Percentiles rank a stretch among this genome's conserved stretches.
phyloP scores from a whole-genome alignment of 345 rosid species.

The Xanthoceras sorbifolium region DNA sequence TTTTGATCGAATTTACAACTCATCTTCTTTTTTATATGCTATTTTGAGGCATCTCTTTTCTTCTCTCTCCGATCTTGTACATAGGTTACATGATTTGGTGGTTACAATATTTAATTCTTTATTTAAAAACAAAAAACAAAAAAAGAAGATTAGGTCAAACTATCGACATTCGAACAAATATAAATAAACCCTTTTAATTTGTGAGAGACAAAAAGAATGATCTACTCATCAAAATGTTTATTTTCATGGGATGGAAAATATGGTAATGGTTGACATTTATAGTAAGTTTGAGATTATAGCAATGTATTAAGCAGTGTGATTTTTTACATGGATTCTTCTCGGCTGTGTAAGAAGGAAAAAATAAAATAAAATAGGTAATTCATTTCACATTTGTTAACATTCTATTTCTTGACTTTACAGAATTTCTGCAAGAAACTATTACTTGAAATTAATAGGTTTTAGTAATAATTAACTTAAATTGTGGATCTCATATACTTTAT shows the following conservation, averaged over 20 bases:
- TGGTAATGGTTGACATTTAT: too few species aligned
- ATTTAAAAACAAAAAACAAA: too few species aligned
- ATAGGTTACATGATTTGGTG: not conserved
- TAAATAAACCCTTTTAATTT: not conserved
- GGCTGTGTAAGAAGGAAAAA: not conserved
- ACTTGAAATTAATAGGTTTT: too few species aligned
- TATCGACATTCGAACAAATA: not conserved
- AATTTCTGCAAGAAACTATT: too few species aligned
- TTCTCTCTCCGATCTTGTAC: not conserved
- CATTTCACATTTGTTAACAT: too few species aligned
- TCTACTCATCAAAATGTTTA: not conserved
- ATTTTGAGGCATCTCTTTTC: not conserved
- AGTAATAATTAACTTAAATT: too few species aligned
- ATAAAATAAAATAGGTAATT: too few species aligned
- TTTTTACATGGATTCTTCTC: not conserved
- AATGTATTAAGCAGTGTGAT: too few species aligned
- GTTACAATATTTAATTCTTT: not conserved
- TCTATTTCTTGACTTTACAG: too few species aligned
- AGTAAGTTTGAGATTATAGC: too few species aligned
- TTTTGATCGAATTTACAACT: not conserved
- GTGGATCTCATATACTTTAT: too few species aligned
- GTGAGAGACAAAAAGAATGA: not conserved
- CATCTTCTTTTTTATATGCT: not conserved
- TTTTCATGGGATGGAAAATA: too few species aligned
- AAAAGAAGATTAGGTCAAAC: slow-evolving; percentile 10